Evolutionary conservation across 2,329 filamentous ascomycete species (phyloP), one percentile per base, ranked within the genome.

Genomic region (Fusarium xylarioides): DNA sequence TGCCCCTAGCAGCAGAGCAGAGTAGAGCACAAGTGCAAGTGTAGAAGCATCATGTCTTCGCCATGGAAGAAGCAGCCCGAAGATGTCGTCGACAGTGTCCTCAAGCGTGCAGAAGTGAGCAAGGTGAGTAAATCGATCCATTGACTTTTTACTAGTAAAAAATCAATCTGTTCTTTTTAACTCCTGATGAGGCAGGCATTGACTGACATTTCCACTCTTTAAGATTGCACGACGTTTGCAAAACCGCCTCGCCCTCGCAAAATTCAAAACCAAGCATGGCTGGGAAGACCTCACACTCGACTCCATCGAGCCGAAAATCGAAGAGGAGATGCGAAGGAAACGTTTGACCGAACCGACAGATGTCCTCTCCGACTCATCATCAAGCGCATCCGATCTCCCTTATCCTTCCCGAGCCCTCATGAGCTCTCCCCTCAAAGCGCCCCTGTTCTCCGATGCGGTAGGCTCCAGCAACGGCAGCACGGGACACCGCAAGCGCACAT

Each of bases 221-320:
- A 80, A 98, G 96, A 97, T 99, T 86, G 96, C 95, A 77, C 89
- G 95, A 81, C 93, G 93, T 79, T 87, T 99, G 62, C 95, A 98
- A 85, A 95, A 97, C 85, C 94, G 95, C 73, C 91, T 99, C 68
- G 95, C 96, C 66, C 90, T 98, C 73, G 96, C 96, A 81, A 96
- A 97, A 83, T 96, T 98, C 89, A 98, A 98, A 85, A 95, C 96
- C 76, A 95, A 97, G 84, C 93, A 97, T 85, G 95, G 95, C 81
- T 97, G 95, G 91, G 93, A 98, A 83, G 93, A 96, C 82, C 89
- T 97, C 81, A 93, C 92, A 71, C 90, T 97, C 79, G 93, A 95
- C 81, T 91, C 88, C 70, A 94, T 97, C 83, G 94, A 97, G 83
- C 94, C 94, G 57, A 93, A 92, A 81, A 86, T 95, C 71, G 92